Evolutionary conservation across 179 eudicot species (phyloP).

Genomic region (Vitellaria paradoxa): DNA sequence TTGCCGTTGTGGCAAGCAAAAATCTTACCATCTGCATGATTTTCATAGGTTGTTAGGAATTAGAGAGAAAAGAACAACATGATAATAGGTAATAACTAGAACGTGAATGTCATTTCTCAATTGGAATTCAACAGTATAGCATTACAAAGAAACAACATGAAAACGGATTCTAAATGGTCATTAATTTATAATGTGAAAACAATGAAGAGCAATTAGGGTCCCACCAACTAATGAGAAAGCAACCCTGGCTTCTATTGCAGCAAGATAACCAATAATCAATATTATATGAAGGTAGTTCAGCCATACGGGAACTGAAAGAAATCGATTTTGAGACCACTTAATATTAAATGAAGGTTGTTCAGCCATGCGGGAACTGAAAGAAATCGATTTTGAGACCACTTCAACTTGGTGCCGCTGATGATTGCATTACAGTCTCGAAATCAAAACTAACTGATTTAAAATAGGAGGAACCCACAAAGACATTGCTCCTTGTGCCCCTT

Average conservation of each 20-base stretch:
- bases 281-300: neutral
- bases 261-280: too few species aligned
- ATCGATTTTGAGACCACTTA: too few species aligned
- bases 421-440: too few species aligned
- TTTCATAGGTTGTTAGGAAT: neutral
- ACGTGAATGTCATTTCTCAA: neutral
- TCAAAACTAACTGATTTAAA: too few species aligned
- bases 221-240: too few species aligned
- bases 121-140: neutral
- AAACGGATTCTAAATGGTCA: neutral
- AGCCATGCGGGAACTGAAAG: neutral
- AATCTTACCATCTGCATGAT: slow-evolving; percentile 16
- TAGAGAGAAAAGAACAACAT: neutral
- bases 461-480: too few species aligned
- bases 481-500: too few species aligned
- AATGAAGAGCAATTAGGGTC: neutral
- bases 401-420: too few species aligned
- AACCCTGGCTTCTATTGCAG: too few species aligned
- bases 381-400: too few species aligned
- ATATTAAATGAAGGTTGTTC: neutral
- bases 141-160: neutral
- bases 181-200: neutral
- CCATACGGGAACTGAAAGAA: neutral
- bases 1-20: slow-evolving; percentile 4
- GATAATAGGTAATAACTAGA: too few species aligned